Base-by-base conservation (phyloP, 108 stramenopile genomes). In the Mayamaea pseudoterrestris region DNA sequence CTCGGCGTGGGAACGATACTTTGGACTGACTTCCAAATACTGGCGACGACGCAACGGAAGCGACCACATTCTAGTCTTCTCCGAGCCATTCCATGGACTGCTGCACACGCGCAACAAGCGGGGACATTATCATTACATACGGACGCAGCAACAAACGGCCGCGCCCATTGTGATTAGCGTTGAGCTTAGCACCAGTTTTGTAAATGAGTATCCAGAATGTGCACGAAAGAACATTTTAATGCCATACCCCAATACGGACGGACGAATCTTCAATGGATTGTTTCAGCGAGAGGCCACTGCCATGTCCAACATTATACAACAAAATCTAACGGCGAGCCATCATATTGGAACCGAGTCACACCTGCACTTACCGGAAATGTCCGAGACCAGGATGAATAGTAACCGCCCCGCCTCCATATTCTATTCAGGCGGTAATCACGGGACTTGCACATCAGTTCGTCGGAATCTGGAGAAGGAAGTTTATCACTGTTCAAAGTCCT, bases 221-320 rank as follows among this genome's bases (percentile, higher is more conserved):
- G 45, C 63, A 0, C 28, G 27, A 2, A 69, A 63, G 49, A 69
- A 69, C 31, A 51, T 69, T 11, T 12, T 69, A 1, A 31, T 69
- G 51, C 68, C 68, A 6, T 58, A 56, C 27, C 68, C 68, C 36
- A 69, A 60, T 45, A 57, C 58, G 1, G 57, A 69, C 31, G 68
- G 68, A 25, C 37, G 58, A 13, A 64, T 58, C 57, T 69, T 64
- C 53, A 69, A 69, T 60, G 68, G 68, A 5, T 18, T 27, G 20
- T 16, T 55, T 18, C 58, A 69, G 36, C 9, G 13, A 17, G 50
- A 48, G 22, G 30, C 47, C 31, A 18, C 5, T n/a, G n/a, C n/a
- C n/a, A n/a, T n/a, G n/a, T n/a, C n/a, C n/a, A n/a, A n/a, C n/a
- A n/a, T n/a, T n/a, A n/a, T n/a, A n/a, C n/a, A n/a, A n/a, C n/a